Evolutionary conservation across 2,329 filamentous ascomycete species (phyloP).

Genomic region (Cladophialophora bantiana): DNA sequence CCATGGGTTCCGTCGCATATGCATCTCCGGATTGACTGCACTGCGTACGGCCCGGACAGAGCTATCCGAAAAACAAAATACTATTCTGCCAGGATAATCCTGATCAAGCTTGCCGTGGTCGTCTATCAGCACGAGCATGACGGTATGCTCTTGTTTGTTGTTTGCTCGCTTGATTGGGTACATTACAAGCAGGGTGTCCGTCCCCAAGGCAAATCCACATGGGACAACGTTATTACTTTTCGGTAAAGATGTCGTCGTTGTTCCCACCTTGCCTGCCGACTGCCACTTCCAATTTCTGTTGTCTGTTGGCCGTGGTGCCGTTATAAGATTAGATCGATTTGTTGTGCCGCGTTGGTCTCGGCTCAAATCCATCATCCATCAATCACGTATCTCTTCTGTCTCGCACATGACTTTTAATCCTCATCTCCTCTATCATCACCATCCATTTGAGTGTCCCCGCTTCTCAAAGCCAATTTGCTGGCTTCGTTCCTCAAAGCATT

Average conservation of each 20-base stretch:
- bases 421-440: too few species aligned
- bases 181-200: not conserved
- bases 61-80: too few species aligned
- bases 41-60: too few species aligned
- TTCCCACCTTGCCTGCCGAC: not conserved
- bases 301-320: not conserved
- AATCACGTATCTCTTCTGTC: too few species aligned
- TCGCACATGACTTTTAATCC: too few species aligned
- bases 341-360: not conserved
- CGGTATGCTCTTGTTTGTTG: not conserved
- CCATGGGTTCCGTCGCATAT: too few species aligned
- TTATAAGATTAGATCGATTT: not conserved
- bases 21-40: too few species aligned
- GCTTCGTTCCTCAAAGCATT: not conserved
- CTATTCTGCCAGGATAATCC: not conserved
- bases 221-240: not conserved
- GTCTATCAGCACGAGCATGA: not conserved
- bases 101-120: slow-evolving; percentile 3
- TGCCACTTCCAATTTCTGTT: not conserved
- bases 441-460: not conserved
- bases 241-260: not conserved
- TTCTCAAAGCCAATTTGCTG: not conserved
- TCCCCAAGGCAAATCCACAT: not conserved
- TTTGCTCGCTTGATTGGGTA: not conserved
- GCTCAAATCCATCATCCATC: too few species aligned